Evolutionary conservation across 345 rosid genomes (phyloP), one percentile per base, ranked within the genome.

Genomic region (Isatis tinctoria): DNA sequence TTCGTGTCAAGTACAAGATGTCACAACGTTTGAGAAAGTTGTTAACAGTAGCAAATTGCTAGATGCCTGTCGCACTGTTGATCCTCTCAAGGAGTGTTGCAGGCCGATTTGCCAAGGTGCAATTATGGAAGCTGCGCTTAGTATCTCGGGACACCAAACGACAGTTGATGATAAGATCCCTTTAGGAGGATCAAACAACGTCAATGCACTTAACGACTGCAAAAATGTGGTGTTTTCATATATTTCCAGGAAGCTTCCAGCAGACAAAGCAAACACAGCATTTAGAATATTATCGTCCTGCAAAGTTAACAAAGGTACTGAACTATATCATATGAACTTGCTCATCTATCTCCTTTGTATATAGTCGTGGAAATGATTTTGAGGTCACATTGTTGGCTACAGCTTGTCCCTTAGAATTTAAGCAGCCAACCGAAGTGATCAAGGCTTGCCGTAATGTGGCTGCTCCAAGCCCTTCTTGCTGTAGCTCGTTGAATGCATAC

Each of bases 11-110:
- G 93, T 88, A 26, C 81, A 71, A 75, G 97, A 94, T 82, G 82
- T 82, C 60, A 71, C 4, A 36, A 73, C 67, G 74, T 92, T 94
- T 65, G 92, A 92, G 83, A 92, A 82, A 73, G 78, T 58, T 48
- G 93, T 92, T 60, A 88, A 94, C 79, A 78, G 92, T 17, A 90
- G 85, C 85, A 88, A 87, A 64, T 80, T 94, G 62, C 84, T 94
- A 57, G 97, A 90, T 64, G 88, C 96, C 4, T 94, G 99, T 70
- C 66, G 88, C 70, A 77, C 81, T 11, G 87, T 94, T 66, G 99
- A 94, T 85, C 90, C 89, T 74, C 89, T 94, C 27, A 94, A 92
- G 70, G 99, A 94, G 78, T 92, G 97, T 49, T 94, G 97, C 71
- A 82, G 96, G 64, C 96, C 96, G 52, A 73, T 92, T 66, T 95